Evolutionary conservation across 495 filamentous ascomycete species (phyloP).

Genomic region (Trichoderma erinaceum): DNA sequence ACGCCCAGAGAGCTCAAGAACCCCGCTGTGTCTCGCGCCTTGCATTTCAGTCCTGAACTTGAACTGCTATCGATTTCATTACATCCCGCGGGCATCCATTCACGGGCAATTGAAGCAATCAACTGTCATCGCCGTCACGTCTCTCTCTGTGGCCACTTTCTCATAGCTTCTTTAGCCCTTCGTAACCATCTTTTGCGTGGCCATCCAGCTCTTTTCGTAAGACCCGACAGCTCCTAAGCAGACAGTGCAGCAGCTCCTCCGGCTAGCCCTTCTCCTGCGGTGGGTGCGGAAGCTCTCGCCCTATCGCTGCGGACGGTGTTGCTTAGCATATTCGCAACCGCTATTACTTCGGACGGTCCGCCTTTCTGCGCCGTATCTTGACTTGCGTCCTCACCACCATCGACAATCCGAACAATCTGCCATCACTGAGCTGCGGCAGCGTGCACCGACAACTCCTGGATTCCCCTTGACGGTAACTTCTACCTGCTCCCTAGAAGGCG

Average conservation of each 20-base stretch:
- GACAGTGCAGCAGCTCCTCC: background rate
- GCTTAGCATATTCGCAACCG: no score
- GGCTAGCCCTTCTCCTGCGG: no score
- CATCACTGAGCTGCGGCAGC: background rate
- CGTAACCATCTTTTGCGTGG: background rate
- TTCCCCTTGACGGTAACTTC: background rate
- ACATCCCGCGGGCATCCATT: background rate
- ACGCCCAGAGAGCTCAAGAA: background rate
- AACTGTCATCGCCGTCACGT: background rate
- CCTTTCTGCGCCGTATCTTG: no score
- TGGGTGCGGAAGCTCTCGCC: no score
- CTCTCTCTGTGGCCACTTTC: background rate
- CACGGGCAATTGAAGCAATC: background rate
- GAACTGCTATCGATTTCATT: background rate
- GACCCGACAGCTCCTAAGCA: background rate
- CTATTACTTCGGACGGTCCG: no score
- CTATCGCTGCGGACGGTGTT: no score
- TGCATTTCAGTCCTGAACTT: background rate
- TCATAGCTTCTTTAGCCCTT: background rate
- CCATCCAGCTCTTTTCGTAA: background rate
- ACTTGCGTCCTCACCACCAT: background rate
- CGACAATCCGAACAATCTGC: background rate
- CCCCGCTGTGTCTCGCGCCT: slow-evolving; percentile 4
- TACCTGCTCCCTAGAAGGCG: background rate
- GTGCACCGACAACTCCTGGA: background rate